Base-by-base conservation (phyloP, 2,329 filamentous ascomycete species). In the Arthrobotrys entomopaga region DNA sequence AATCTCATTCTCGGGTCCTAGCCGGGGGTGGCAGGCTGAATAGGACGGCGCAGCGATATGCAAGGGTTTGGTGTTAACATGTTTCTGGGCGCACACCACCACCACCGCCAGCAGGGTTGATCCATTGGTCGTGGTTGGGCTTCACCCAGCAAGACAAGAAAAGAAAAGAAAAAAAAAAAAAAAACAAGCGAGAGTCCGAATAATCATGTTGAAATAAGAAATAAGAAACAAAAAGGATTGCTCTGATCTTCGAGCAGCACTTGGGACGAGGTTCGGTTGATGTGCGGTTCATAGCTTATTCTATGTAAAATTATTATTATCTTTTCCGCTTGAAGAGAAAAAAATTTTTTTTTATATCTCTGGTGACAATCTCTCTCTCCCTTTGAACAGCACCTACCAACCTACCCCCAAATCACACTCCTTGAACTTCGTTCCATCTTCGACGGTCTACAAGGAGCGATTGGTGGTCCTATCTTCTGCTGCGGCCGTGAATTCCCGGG, bases 11-110 rank as follows among this genome's bases (percentile, higher is more conserved):
- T 60, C 70, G 63, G 63, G 24, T 53, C 63, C 56, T 61, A 38
- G 40, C 70, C 63, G 58, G 65, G 57, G 57, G 49, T 40, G 58
- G 60, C 58, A 52, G 58, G 50, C 50, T 20, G 50, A 63, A 49
- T 49, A 42, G 63, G 43, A 61, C 65, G 69, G 69, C 61, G 63
- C 70, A 58, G 63, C 48, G 63, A 64, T 58, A 74, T 74, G 70
- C 70, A 74, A 74, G 70, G 70, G 63, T 65, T 74, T 74, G 57
- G 57, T 53, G 46, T n/a, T n/a, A n/a, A n/a, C n/a, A n/a, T n/a
- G n/a, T 66, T 57, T 74, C 57, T 63, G 70, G 63, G 53, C 63
- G n/a, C n/a, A n/a, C n/a, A n/a, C n/a, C n/a, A 34, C 29, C 29
- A 34, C 29, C 29, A 34, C 29, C 58, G 29, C 56, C 57, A 67